Base-by-base conservation (phyloP, 345 rosid species). In the Eucalyptus tenuipes region DNA sequence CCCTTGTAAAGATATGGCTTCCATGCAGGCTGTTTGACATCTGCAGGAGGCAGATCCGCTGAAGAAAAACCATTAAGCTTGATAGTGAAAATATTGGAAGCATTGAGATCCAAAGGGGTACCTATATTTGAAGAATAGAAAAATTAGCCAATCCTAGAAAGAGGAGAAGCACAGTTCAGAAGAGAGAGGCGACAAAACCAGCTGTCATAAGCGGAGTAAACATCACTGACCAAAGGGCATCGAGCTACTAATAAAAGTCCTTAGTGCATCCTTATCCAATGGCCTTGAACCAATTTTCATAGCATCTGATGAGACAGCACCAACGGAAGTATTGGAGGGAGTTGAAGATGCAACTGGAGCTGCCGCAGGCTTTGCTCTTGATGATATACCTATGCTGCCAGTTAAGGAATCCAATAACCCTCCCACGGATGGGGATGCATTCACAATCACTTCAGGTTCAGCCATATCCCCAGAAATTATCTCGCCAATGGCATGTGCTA, bases 381-480 rank as follows among this genome's bases (percentile, higher is more conserved):
- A 93, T 18, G 99, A 94, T 89, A 97, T 96, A 68, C 94, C 99
- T 86, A 96, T 96, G 91, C 98, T 96, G 79, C 99, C 99, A 84
- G 99, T 97, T 71, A 97, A 92, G 33, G 99, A 96, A 92, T 97
- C 99, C 90, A 97, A 94, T 93, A 97, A 89, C n/a, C 99, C 99
- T 44, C 98, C 99, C 80, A 96, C 99, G 4, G 98, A 95, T 25
- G 98, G 97, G 57, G 98, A 91, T 17, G 92, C 89, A 91, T 88
- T 94, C 53, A 92, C 97, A 89, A 96, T 92, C 91, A 97, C 98
- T 91, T 97, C 99, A 89, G 98, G 98, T 89, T 97, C 99, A 7
- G 91, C 92, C 18, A 91, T 89, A 91, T 97, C 99, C 53, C 99
- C 97, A 66, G 96, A 92, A 90, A 97, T 87, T 88, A 96, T 87